Conservation (phyloP, 2,329 filamentous ascomycete species). For the Fusarium albidum region DNA sequence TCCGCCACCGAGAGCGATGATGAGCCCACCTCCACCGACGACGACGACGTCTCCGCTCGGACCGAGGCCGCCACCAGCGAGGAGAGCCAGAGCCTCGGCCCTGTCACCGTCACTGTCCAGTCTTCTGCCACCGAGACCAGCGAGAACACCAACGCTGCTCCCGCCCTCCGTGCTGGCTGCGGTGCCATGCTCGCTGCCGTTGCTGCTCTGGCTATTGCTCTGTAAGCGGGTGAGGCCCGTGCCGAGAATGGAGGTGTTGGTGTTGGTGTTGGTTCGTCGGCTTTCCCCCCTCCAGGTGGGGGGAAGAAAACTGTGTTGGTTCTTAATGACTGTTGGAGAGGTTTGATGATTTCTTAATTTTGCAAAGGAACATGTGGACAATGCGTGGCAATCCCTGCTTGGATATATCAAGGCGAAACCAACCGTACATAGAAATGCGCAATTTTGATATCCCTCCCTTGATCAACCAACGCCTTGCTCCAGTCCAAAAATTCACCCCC, state of each 20-base stretch:
- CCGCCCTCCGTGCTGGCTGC: conserved; percentile 27
- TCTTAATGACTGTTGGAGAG: conserved; percentile 29
- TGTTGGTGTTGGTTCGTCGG: conserved; percentile 9
- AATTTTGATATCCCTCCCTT: conserved; percentile 24
- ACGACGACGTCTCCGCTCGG: not conserved
- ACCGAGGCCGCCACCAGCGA: conserved; percentile 10
- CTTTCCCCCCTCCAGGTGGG: conserved; percentile 10
- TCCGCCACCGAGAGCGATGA: conserved; percentile 6
- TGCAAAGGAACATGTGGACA: conserved; percentile 14
- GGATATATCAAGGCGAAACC: conserved; percentile 16
- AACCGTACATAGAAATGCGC: conserved; percentile 35
- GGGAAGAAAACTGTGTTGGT: conserved; percentile 14
- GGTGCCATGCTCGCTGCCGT: conserved; percentile 35
- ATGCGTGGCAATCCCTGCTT: conserved; percentile 17
- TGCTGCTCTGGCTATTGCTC: conserved; percentile 32
- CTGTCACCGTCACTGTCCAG: conserved; percentile 35
- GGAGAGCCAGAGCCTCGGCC: not conserved
- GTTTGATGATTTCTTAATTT: conserved; percentile 34
- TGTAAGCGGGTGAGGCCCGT: conserved; percentile 30
- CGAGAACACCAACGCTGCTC: conserved; percentile 25
- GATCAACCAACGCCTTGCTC: conserved; percentile 15
- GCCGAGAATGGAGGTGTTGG: not conserved
- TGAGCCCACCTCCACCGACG: not conserved
- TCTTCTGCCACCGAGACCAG: conserved; percentile 16
- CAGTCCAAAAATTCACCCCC: not conserved